Conservation (phyloP, 176 grass and related monocot species). For the Eragrostis curvula region DNA sequence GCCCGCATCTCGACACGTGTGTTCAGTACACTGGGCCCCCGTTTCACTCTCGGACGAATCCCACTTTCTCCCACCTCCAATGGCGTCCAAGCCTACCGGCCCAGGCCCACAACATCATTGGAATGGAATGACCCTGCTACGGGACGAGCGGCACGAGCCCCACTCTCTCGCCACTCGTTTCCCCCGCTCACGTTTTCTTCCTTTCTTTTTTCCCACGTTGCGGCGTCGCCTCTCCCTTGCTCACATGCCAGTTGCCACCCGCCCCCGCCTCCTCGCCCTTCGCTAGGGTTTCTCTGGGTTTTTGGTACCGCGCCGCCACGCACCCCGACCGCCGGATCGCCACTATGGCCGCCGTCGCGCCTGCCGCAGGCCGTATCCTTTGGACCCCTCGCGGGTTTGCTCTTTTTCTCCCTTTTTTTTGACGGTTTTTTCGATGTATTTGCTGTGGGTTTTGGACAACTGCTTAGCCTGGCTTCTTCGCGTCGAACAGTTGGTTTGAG, state of each 20-base stretch:
- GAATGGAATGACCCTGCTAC: too few species aligned
- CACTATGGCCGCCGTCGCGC: conserved; percentile 54
- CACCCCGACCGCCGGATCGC: conserved; percentile 23
- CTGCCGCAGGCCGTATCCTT: conserved; percentile 78
- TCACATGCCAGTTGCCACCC: background rate
- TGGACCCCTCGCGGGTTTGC: background rate
- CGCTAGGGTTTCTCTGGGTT: conserved; percentile 58
- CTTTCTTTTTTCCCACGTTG: conserved; percentile 34
- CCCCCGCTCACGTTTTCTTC: conserved; percentile 18
- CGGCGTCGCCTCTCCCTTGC: background rate
- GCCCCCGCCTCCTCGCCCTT: background rate
- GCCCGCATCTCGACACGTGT: too few species aligned
- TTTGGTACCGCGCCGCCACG: conserved; percentile 34
- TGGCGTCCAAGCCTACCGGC: too few species aligned
- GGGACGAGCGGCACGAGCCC: background rate
- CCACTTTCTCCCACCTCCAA: too few species aligned
- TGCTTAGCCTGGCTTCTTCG: background rate
- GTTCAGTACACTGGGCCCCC: too few species aligned
- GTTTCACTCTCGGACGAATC: too few species aligned
- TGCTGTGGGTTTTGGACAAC: background rate
- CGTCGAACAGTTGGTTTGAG: background rate
- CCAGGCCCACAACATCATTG: too few species aligned
- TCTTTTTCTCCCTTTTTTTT: background rate
- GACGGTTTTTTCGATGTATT: background rate
- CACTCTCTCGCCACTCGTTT: conserved; percentile 37